Conservation (phyloP, 2,329 filamentous ascomycete species). For the Pseudofabraea citricarpa region DNA sequence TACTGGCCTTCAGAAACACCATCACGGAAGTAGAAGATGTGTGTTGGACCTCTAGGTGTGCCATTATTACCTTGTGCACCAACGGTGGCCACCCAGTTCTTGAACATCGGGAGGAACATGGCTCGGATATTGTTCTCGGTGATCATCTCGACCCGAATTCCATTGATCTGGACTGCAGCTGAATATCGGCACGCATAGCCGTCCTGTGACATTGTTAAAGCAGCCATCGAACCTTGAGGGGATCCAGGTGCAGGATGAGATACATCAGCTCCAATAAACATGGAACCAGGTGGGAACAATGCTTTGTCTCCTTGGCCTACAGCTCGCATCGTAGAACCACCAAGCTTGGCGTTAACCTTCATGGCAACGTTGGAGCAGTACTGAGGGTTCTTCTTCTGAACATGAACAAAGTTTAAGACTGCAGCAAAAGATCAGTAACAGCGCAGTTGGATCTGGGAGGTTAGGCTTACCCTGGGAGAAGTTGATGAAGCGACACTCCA, state of each 20-base stretch:
- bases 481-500: conserved; percentile 80
- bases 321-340: conserved; percentile 63
- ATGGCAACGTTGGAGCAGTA: conserved; percentile 93
- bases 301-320: conserved; percentile 6
- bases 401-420: conserved; percentile 68
- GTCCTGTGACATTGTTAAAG: conserved; percentile 80
- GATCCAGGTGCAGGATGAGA: conserved; percentile 74
- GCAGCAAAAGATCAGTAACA: too few species aligned
- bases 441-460: too few species aligned
- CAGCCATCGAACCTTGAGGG: conserved; percentile 70
- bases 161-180: conserved; percentile 78
- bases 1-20: conserved; percentile 89
- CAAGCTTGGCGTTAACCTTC: conserved; percentile 96
- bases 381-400: conserved; percentile 65
- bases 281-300: conserved; percentile 40
- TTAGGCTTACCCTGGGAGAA: conserved; percentile 59
- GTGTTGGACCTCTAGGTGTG: conserved; percentile 56
- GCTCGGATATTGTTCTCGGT: conserved; percentile 57
- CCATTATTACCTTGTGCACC: too few species aligned
- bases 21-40: conserved; percentile 89
- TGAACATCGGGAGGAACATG: conserved; percentile 61
- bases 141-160: conserved; percentile 76
- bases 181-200: conserved; percentile 67
- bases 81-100: conserved; percentile 56
- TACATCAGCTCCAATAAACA: conserved; percentile 86